Conservation (phyloP, 495 filamentous ascomycete species). For the Penicillium chermesinum region DNA sequence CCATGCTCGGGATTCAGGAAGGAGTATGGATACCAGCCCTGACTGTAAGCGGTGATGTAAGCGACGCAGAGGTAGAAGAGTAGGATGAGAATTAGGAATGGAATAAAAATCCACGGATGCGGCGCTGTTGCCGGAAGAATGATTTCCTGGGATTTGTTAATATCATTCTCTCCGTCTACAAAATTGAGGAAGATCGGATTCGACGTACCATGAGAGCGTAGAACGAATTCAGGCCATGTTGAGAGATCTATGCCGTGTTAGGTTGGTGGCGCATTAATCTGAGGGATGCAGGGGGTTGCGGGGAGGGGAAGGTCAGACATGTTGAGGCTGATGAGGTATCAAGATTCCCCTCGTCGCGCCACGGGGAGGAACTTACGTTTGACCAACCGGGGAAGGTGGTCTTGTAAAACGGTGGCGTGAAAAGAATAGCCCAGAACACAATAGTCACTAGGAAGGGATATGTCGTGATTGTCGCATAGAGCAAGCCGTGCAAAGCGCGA, state of each 20-base stretch:
- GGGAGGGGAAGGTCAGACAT: neutral
- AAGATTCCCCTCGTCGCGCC: neutral
- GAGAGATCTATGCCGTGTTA: constrained; percentile 48
- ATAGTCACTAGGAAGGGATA: constrained; percentile 65
- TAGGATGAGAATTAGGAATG: constrained; percentile 46
- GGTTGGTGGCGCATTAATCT: neutral
- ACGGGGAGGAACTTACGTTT: constrained; percentile 46
- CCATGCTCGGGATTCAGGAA: constrained; percentile 60
- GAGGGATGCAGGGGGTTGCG: constrained; percentile 2
- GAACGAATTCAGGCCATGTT: constrained; percentile 66
- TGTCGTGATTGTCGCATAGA: constrained; percentile 61
- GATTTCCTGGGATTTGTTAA: constrained; percentile 45
- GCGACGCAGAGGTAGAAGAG: constrained; percentile 67
- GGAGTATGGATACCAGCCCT: constrained; percentile 68
- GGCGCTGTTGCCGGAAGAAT: constrained; percentile 55
- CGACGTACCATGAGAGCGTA: constrained; percentile 57
- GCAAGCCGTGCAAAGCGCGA: constrained; percentile 59
- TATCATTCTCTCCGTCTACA: neutral
- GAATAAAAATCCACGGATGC: constrained; percentile 38
- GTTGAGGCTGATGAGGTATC: neutral
- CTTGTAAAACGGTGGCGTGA: constrained; percentile 47
- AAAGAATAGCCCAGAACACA: constrained; percentile 49
- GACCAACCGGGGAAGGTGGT: constrained; percentile 53
- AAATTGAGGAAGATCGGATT: no score
- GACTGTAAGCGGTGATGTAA: constrained; percentile 62